phyloP scores from a whole-genome alignment of 345 rosid genomes.

The Excoecaria cochinchinensis region DNA sequence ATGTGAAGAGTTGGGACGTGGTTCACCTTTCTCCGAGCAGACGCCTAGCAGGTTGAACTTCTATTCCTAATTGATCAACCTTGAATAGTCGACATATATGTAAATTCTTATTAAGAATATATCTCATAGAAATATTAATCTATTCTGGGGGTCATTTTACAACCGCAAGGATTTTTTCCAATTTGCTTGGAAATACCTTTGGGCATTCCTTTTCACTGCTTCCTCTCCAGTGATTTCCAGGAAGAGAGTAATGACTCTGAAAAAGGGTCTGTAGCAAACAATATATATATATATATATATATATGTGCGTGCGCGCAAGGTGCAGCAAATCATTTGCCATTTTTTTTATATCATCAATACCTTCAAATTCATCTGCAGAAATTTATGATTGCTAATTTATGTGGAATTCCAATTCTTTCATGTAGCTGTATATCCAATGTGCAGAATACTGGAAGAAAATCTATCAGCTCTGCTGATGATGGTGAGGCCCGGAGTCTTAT shows the following conservation, averaged over 20 bases:
- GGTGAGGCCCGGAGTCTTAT: constrained; percentile 33
- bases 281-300: too few species aligned
- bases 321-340: background rate
- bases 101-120: background rate
- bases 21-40: constrained; percentile 46
- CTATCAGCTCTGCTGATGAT: constrained; percentile 40
- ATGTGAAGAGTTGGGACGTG: constrained; percentile 39
- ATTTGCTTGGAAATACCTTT: background rate
- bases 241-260: too few species aligned
- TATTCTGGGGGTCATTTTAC: background rate
- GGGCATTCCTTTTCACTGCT: background rate
- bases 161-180: background rate
- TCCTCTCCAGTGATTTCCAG: background rate
- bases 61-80: constrained; percentile 1
- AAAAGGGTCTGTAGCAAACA: too few species aligned
- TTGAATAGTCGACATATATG: background rate
- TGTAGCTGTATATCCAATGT: constrained; percentile 55
- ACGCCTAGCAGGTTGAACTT: constrained; percentile 61
- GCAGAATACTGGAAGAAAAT: constrained; percentile 29
- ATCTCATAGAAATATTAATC: background rate
- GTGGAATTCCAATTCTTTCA: constrained; percentile 10
- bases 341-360: background rate
- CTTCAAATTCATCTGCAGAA: background rate
- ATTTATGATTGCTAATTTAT: constrained; percentile 2
- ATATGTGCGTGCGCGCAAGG: too few species aligned